A percentile compares a stretch with the other conserved stretches of the same genome.
Evolutionary conservation across 306 rosid genomes (phyloP).

Genomic region (Vigna nakashimae): DNA sequence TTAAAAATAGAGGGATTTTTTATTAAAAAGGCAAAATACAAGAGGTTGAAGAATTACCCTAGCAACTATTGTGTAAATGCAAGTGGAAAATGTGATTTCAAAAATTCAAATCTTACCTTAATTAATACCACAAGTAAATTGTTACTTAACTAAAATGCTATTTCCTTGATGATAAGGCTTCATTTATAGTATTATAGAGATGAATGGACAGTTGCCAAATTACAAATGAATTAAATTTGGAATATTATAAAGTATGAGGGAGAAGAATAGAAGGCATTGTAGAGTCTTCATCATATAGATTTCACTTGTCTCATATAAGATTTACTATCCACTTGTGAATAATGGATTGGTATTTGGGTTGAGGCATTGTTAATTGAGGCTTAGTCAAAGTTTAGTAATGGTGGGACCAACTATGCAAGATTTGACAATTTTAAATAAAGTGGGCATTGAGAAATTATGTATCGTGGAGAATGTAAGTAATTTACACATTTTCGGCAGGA

Average conservation of each 20-base stretch:
- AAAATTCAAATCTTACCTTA: not conserved
- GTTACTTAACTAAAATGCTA: not conserved
- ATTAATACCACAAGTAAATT: not conserved
- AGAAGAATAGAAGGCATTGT: slow-evolving; percentile 49
- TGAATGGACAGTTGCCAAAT: slow-evolving; percentile 38
- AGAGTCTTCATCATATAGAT: slow-evolving; percentile 52
- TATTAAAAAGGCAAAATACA: not conserved
- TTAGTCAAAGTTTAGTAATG: slow-evolving; percentile 49
- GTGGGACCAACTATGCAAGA: slow-evolving; percentile 51
- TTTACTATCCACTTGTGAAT: slow-evolving; percentile 51
- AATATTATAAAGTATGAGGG: slow-evolving; percentile 40
- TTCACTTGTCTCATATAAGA: slow-evolving; percentile 38
- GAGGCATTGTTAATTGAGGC: slow-evolving; percentile 44
- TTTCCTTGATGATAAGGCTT: not conserved
- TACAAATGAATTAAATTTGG: slow-evolving; percentile 7
- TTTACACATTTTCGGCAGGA: slow-evolving; percentile 55
- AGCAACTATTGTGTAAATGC: not conserved
- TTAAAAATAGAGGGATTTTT: not conserved
- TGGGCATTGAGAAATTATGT: slow-evolving; percentile 32
- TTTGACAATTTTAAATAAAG: slow-evolving; percentile 43
- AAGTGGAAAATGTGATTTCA: not conserved
- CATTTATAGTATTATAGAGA: not conserved
- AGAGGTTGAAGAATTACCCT: not conserved
- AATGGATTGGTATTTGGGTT: slow-evolving; percentile 38
- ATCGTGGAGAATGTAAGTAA: slow-evolving; percentile 35